Evolutionary conservation across 495 filamentous ascomycete genomes (phyloP).

Genomic region (Chaetomium tenue): DNA sequence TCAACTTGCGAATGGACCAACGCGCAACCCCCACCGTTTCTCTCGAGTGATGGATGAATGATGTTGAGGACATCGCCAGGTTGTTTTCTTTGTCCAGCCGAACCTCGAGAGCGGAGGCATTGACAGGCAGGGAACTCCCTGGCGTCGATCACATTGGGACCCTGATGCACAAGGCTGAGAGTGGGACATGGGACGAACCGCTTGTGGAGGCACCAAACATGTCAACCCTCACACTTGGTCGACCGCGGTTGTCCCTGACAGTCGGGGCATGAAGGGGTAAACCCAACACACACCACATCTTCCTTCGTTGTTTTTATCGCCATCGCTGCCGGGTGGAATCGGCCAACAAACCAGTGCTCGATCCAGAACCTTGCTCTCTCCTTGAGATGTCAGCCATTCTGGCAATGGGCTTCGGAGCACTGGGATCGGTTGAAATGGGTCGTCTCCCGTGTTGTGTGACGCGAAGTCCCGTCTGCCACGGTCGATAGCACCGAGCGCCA

Average conservation of each 20-base stretch:
- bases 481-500: not conserved
- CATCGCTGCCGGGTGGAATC: not conserved
- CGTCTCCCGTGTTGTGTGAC: not conserved
- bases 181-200: too few species aligned
- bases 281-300: too few species aligned
- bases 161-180: conserved; percentile 10
- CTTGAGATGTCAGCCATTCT: not conserved
- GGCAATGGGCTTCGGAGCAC: not conserved
- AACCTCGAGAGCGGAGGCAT: not conserved
- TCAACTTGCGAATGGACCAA: not conserved
- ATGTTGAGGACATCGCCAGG: not conserved
- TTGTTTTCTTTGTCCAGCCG: not conserved
- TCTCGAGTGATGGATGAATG: not conserved
- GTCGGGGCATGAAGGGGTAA: too few species aligned
- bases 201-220: too few species aligned
- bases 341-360: too few species aligned
- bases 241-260: too few species aligned
- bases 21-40: not conserved
- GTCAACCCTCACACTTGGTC: too few species aligned
- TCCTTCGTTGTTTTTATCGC: too few species aligned
- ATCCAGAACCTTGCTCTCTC: not conserved
- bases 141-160: not conserved
- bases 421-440: not conserved
- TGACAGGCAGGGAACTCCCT: not conserved
- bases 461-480: not conserved